phyloP scores from a whole-genome alignment of 495 filamentous ascomycete genomes.

The Trichoderma gamsii region DNA sequence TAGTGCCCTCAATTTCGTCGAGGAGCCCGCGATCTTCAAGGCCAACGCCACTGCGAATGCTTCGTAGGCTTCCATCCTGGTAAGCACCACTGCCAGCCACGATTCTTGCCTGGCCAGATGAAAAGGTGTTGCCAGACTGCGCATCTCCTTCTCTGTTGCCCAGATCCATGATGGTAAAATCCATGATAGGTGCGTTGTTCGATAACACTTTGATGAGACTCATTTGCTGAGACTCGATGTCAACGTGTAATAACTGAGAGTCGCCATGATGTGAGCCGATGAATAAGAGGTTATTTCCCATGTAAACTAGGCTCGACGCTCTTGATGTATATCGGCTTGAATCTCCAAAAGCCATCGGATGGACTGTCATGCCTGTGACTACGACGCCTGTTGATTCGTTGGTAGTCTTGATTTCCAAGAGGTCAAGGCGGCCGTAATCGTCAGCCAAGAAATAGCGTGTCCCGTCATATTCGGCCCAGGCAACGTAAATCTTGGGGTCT shows the following conservation, averaged over 20 bases:
- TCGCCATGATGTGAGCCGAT: conserved; percentile 90
- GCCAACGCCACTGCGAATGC: conserved; percentile 87
- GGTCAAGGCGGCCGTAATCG: conserved; percentile 75
- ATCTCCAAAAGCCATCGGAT: conserved; percentile 50
- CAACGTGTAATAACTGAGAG: conserved; percentile 71
- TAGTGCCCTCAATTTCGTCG: conserved; percentile 70
- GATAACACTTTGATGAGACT: conserved; percentile 68
- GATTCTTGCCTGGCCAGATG: conserved; percentile 89
- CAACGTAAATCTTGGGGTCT: conserved; percentile 73
- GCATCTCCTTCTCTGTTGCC: conserved; percentile 71
- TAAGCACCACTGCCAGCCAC: conserved; percentile 87
- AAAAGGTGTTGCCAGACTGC: conserved; percentile 73
- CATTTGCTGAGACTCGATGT: conserved; percentile 36
- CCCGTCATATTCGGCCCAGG: conserved; percentile 79
- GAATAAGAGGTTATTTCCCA: conserved; percentile 69
- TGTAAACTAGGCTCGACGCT: conserved; percentile 69
- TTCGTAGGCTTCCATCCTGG: conserved; percentile 78
- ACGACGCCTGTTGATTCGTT: conserved; percentile 58
- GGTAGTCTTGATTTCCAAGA: conserved; percentile 68
- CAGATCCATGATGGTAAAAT: conserved; percentile 94
- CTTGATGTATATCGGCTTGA: conserved; percentile 52
- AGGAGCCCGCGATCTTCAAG: conserved; percentile 82
- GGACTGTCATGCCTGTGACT: conserved; percentile 48
- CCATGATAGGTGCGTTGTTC: conserved; percentile 85
- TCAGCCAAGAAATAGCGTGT: conserved; percentile 81